Evolutionary conservation across 2,329 filamentous ascomycete species (phyloP), one percentile per base, ranked within the genome.

Genomic region (Dactylellina haptotyla): DNA sequence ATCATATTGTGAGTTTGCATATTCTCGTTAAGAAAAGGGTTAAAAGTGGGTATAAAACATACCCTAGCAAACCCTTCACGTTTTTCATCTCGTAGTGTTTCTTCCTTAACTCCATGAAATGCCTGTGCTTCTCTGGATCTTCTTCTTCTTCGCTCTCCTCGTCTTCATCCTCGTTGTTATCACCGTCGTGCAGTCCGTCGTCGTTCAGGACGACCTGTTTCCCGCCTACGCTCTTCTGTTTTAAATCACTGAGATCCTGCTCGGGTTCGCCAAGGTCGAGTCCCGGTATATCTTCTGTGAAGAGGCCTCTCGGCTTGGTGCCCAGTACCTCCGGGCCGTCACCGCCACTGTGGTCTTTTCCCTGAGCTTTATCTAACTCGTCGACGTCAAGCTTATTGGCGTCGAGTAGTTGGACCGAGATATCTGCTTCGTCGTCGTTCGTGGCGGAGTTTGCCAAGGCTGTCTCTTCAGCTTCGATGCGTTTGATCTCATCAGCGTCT

Each of bases 21-120:
- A 4, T 37, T 8, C n/a, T n/a, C n/a, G n/a, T n/a, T n/a, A n/a
- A 8, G 20, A 16, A 20, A 26, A 20, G 6, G 6, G 10, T 45
- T 10, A 28, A 39, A 16, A 39, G 4, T 14, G 14, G 23, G 14
- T n/a, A 23, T 0, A 20, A 14, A 25, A 45, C 84, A 76, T 81
- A 89, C 88, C 92, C 93, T 76, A 99, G 86, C 59, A 98, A 83
- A 79, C 89, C 87, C 79, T 95, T 96, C 69, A 97, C 93, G 79
- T 95, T 90, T 83, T 88, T 92, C 95, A 99, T 99, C 85, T 99
- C 95, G 82, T 99, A 99, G 82, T 99, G 95, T 84, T 89, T 94
- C 88, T 95, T 97, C 79, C 95, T 87, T 84, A 92, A 86, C 83
- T 91, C 85, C 83, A 97, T 93, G 81, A 99, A 99, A 80, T 90